Conservation (phyloP, 2,329 filamentous ascomycete species). For the Alternaria angustiovoidea region DNA sequence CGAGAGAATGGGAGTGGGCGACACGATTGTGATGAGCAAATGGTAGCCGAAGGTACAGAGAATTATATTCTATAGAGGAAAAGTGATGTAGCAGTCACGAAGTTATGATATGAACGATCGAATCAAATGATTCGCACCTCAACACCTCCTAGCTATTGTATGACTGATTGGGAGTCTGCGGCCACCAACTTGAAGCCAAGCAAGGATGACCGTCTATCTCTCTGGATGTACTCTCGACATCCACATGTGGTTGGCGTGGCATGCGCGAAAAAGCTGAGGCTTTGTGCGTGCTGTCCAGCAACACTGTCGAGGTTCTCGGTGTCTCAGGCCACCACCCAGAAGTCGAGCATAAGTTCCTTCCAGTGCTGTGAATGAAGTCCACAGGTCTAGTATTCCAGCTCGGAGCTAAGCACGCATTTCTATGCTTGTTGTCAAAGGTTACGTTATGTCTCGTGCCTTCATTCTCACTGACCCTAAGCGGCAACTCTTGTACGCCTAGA, state of each 20-base stretch:
- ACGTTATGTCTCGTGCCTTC: neutral
- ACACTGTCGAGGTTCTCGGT: neutral
- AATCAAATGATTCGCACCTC: neutral
- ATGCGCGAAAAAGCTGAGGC: constrained; percentile 10
- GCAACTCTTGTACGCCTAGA: constrained; percentile 6
- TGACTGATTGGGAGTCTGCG: constrained; percentile 16
- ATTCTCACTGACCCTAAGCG: neutral
- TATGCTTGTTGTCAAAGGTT: neutral
- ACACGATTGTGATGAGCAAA: neutral
- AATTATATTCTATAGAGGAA: neutral
- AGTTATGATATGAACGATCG: neutral
- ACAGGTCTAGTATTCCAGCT: constrained; percentile 5
- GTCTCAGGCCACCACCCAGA: constrained; percentile 33
- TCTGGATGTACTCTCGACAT: neutral
- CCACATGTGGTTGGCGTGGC: neutral
- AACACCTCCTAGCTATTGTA: neutral
- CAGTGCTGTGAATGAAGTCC: constrained; percentile 28
- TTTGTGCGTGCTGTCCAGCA: constrained; percentile 18
- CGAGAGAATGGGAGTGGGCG: neutral
- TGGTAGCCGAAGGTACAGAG: neutral
- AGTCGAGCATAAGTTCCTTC: constrained; percentile 32
- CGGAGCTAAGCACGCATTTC: constrained; percentile 8
- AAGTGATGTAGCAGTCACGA: neutral
- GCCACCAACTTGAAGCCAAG: constrained; percentile 25
- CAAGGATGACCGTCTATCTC: constrained; percentile 11